Base-by-base conservation (phyloP, 1,139 yeast genomes). In the Pichia sp. region DNA sequence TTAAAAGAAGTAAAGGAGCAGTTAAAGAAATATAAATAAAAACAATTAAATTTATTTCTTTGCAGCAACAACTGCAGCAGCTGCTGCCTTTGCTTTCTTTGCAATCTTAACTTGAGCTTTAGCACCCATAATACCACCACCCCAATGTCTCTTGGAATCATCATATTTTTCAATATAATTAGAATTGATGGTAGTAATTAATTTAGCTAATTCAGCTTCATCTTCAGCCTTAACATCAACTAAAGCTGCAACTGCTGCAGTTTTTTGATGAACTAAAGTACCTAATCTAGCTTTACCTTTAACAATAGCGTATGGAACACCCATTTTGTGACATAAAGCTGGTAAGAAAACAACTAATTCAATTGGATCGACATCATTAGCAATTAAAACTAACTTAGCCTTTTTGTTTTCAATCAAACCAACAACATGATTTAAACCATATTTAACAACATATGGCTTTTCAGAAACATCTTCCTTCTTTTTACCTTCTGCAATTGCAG, bases 221-320 rank as follows among this genome's bases (percentile, higher is more conserved):
- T 91, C 97, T 69, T 86, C 96, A 55, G 93, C 71, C 64, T 72
- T 76, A 62, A 89, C 96, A 66, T 89, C 97, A 56, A 95, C 87
- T 69, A 89, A 73, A 64, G 97, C 97, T 63, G 94, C 96, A 59
- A 87, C 96, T 51, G 97, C 80, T 58, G 96, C 81, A 63, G 91
- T 88, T 84, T 89, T 89, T 76, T 87, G 78, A 86, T 88, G 95
- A 54, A 88, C 96, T 62, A 89, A 80, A 63, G 96, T 85, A 61
- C 96, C 96, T 65, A 89, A 82, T 80, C 96, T 87, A 56, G 96
- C 96, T 83, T 88, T 89, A 72, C 96, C 96, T 80, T 89, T 89
- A 64, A 89, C 87, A 66, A 89, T 84, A 59, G 96, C 96, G 77
- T 88, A 89, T 69, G 97, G 97, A 58, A 91, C 88, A 74, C 97